Evolutionary conservation across 1,284 basidiomycete genomes (phyloP), one percentile per base, ranked within the genome.

Genomic region (Tilletia setariae): DNA sequence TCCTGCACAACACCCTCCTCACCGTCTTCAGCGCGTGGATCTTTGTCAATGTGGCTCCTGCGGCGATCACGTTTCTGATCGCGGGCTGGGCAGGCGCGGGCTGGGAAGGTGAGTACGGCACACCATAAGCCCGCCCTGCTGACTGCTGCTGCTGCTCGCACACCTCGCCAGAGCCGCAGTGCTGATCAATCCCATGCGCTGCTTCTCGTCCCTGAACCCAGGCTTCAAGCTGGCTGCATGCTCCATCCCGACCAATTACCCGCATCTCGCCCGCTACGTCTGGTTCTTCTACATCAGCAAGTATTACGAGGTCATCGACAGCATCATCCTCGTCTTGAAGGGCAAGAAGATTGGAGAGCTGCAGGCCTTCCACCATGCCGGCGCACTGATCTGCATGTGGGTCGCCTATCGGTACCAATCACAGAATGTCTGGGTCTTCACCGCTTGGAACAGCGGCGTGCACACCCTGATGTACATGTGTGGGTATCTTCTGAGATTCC

Each of bases 251-350:
- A 76, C 77, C 63, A 69, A 76, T 28, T 73, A 79, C 13, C 64
- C 78, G 16, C 79, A 74, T 1, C 78, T 83, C 32, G 75, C 76
- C 46, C 67, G 71, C 2, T 80, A 71, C 47, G 73, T 74, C 30
- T 84, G 76, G 71, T 71, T 80, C 30, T 83, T 83, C 72, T 83
- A 83, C 72, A 64, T 81, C 25, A 74, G 71, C 69, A 83, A 83
- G 70, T 83, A 77, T 75, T 83, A 79, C 76, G 81, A 83, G 66
- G 75, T 82, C 28, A 66, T 83, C 61, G 82, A 83, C 65, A 79
- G 74, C 63, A 73, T 79, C 47, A 83, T 83, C 69, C 76, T 83
- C 49, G 76, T 83, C 51, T 72, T 79, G 65, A 83, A 83, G 73
- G 82, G 82, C 28, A 82, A 82, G 70, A 78, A 80, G 51, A 80